phyloP scores from a whole-genome alignment of 306 rosid genomes.

The Potentilla sterilis region DNA sequence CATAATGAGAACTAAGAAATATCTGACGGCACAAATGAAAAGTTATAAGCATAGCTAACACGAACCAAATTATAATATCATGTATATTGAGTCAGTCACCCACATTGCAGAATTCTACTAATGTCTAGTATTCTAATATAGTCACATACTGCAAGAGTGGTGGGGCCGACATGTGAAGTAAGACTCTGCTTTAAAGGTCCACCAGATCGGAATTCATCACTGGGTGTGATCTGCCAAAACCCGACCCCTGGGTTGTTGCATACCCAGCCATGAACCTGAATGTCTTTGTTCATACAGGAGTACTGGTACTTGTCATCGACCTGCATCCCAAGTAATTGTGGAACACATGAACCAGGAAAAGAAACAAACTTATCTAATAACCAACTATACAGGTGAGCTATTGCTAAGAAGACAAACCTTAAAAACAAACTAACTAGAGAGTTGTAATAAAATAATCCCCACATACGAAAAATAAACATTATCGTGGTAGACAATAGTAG shows the following conservation, averaged over 20 bases:
- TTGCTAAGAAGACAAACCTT: not conserved
- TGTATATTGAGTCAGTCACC: not conserved
- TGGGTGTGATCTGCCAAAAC: slow-evolving; percentile 85
- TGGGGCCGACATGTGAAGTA: slow-evolving; percentile 95
- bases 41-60: slow-evolving; percentile 17
- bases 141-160: slow-evolving; percentile 74
- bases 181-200: slow-evolving; percentile 88
- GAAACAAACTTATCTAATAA: not conserved
- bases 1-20: slow-evolving; percentile 53
- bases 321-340: slow-evolving; percentile 32
- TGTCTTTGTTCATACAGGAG: slow-evolving; percentile 74
- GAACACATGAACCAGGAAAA: slow-evolving; percentile 25
- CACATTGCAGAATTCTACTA: not conserved
- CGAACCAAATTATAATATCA: slow-evolving; percentile 13
- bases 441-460: not conserved
- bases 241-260: slow-evolving; percentile 57
- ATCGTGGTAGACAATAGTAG: not conserved
- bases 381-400: not conserved
- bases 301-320: slow-evolving; percentile 86
- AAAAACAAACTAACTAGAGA: not conserved
- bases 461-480: not conserved
- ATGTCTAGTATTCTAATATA: not conserved
- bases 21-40: slow-evolving; percentile 47
- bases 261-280: slow-evolving; percentile 84
- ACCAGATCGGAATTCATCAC: slow-evolving; percentile 88